Evolutionary conservation across 495 filamentous ascomycete genomes (phyloP).

Genomic region (Tetracladium setigerum): DNA sequence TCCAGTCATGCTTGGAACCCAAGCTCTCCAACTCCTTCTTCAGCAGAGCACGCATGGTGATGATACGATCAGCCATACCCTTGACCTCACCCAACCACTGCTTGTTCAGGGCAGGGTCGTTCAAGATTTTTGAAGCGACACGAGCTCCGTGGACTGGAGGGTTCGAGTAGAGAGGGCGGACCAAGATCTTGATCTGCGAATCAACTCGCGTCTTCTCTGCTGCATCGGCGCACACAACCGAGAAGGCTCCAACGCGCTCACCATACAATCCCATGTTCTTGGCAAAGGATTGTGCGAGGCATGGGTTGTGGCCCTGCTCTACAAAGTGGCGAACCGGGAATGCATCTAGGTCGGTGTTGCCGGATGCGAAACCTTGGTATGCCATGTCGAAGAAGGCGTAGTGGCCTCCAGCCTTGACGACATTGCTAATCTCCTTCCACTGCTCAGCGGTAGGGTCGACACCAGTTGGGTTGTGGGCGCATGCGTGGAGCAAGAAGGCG

Average conservation of each 20-base stretch:
- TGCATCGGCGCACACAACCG: slow-evolving; percentile 70
- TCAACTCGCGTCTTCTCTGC: slow-evolving; percentile 96
- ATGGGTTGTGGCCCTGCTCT: slow-evolving; percentile 81
- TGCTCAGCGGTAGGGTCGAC: slow-evolving; percentile 89
- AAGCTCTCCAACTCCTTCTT: slow-evolving; percentile 90
- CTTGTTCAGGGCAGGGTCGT: slow-evolving; percentile 75
- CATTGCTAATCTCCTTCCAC: slow-evolving; percentile 88
- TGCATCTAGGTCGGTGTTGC: slow-evolving; percentile 85
- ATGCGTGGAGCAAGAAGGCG: slow-evolving; percentile 91
- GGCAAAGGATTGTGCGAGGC: slow-evolving; percentile 90
- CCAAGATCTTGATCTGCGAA: slow-evolving; percentile 96
- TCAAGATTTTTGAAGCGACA: slow-evolving; percentile 87
- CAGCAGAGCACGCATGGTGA: slow-evolving; percentile 89
- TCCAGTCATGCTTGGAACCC: slow-evolving; percentile 94
- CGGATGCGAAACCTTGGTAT: slow-evolving; percentile 96
- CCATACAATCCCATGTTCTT: slow-evolving; percentile 99
- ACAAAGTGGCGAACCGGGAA: slow-evolving; percentile 90
- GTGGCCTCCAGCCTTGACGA: slow-evolving; percentile 82
- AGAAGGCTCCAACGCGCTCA: slow-evolving; percentile 97
- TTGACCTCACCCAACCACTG: slow-evolving; percentile 97
- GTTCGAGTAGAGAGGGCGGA: slow-evolving; percentile 97
- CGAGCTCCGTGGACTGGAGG: slow-evolving; percentile 94
- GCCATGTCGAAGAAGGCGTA: slow-evolving; percentile 99
- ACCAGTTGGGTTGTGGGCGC: slow-evolving; percentile 97
- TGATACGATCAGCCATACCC: slow-evolving; percentile 98